Conservation (phyloP, 306 rosid genomes). For the Hippophae gyantsensis region DNA sequence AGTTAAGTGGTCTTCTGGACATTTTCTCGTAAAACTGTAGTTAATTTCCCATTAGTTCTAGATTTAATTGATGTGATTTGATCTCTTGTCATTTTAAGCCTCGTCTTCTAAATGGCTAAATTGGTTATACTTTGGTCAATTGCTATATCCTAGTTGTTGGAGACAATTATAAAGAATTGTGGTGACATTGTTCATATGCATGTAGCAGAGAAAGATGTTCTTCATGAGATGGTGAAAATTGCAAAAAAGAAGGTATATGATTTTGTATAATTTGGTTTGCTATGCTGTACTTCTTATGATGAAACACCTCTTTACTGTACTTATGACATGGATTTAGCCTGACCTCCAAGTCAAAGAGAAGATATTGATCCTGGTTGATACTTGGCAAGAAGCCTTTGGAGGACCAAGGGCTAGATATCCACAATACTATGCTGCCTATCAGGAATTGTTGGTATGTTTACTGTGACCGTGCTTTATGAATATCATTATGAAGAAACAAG, state of each 20-base stretch:
- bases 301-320: conserved; percentile 23
- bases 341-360: conserved; percentile 82
- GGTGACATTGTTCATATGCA: conserved; percentile 98
- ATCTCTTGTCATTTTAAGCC: conserved; percentile 14
- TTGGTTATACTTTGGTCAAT: conserved; percentile 20
- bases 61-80: not conserved
- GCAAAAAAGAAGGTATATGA: conserved; percentile 69
- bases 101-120: conserved; percentile 22
- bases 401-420: conserved; percentile 97
- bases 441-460: conserved; percentile 75
- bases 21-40: not conserved
- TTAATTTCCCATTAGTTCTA: not conserved
- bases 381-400: conserved; percentile 99
- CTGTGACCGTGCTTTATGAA: conserved; percentile 1
- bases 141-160: conserved; percentile 66
- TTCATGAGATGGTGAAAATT: conserved; percentile 89
- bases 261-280: conserved; percentile 17
- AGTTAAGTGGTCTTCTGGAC: too few species aligned
- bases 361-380: conserved; percentile 77
- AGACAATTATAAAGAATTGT: conserved; percentile 86
- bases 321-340: conserved; percentile 50
- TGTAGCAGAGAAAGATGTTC: conserved; percentile 92
- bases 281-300: conserved; percentile 15
- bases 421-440: conserved; percentile 86
- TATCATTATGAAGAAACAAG: not conserved